Evolutionary conservation across 163 green algal genomes (phyloP).

Genomic region (Chlorella variabilis): DNA sequence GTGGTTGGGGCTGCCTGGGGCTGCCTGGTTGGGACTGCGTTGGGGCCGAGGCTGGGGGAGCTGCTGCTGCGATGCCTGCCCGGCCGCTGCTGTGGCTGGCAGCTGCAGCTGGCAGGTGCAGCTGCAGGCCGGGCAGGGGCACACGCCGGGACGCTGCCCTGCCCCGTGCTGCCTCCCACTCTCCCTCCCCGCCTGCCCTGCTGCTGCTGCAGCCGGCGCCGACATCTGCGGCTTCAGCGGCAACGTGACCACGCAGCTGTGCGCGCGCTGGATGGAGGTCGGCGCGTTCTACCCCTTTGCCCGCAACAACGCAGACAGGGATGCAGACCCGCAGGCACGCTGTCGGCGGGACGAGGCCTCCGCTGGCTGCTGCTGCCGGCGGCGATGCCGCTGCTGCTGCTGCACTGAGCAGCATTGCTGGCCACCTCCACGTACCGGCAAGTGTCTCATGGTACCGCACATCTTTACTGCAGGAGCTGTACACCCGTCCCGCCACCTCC

Average conservation of each 20-base stretch:
- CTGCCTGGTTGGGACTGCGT: too few species aligned
- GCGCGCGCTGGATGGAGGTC: slow-evolving; percentile 67
- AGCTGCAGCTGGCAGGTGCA: too few species aligned
- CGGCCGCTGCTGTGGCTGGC: too few species aligned
- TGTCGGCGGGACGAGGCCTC: too few species aligned
- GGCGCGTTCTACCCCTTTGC: slow-evolving; percentile 39
- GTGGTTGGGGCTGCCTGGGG: too few species aligned
- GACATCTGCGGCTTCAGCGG: slow-evolving; percentile 82
- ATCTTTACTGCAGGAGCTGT: slow-evolving; percentile 51
- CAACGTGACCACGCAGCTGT: slow-evolving; percentile 70
- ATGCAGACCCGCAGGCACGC: background rate
- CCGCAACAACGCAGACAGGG: background rate
- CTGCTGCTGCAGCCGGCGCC: slow-evolving; percentile 11
- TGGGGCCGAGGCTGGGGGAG: background rate
- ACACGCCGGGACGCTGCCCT: too few species aligned
- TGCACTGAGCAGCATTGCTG: too few species aligned
- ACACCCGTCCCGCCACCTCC: slow-evolving; percentile 51
- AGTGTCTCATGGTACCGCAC: background rate
- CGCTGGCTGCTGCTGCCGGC: background rate
- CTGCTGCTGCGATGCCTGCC: background rate
- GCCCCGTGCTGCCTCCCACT: too few species aligned
- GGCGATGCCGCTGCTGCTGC: too few species aligned
- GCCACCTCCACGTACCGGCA: too few species aligned
- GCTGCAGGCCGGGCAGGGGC: too few species aligned
- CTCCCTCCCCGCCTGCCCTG: background rate